Evolutionary conservation across 768 basidiomycete genomes (phyloP).

Genomic region (Melanogaster broomeanus): DNA sequence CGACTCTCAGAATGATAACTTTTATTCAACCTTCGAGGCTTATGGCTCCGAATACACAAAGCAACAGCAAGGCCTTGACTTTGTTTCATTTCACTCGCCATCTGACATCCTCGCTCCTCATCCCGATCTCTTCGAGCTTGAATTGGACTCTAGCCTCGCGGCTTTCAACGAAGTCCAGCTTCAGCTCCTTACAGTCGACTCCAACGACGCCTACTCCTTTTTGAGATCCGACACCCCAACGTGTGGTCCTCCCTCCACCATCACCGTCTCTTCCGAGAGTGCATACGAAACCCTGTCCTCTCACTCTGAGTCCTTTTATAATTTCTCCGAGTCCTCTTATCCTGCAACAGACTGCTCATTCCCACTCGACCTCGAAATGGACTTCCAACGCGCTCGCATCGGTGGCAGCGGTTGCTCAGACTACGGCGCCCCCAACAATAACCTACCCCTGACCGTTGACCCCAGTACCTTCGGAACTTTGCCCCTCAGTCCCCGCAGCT

Average conservation of each 20-base stretch:
- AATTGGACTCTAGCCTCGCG: constrained; percentile 72
- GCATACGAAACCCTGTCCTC: constrained; percentile 69
- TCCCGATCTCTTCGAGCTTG: constrained; percentile 81
- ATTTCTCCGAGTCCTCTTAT: constrained; percentile 56
- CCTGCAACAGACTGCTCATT: constrained; percentile 54
- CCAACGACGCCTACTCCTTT: constrained; percentile 64
- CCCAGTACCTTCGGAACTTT: constrained; percentile 59
- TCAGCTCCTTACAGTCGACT: constrained; percentile 64
- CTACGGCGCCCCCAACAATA: constrained; percentile 48
- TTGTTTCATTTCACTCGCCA: constrained; percentile 68
- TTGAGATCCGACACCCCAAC: constrained; percentile 63
- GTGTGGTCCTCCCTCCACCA: constrained; percentile 73
- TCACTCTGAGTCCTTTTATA: constrained; percentile 71
- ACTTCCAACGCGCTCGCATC: constrained; percentile 64
- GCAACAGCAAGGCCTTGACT: constrained; percentile 53
- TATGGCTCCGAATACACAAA: constrained; percentile 40
- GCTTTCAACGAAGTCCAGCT: constrained; percentile 64
- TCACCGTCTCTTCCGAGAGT: constrained; percentile 80
- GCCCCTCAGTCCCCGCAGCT: constrained; percentile 58
- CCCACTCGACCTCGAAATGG: constrained; percentile 71
- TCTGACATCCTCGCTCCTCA: constrained; percentile 75
- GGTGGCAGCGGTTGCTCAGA: constrained; percentile 49
- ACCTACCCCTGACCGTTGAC: constrained; percentile 45
- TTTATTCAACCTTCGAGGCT: constrained; percentile 35
- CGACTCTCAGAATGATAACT: constrained; percentile 32